Evolutionary conservation across 176 grass and related monocot species (phyloP).

Genomic region (Phragmites australis): DNA sequence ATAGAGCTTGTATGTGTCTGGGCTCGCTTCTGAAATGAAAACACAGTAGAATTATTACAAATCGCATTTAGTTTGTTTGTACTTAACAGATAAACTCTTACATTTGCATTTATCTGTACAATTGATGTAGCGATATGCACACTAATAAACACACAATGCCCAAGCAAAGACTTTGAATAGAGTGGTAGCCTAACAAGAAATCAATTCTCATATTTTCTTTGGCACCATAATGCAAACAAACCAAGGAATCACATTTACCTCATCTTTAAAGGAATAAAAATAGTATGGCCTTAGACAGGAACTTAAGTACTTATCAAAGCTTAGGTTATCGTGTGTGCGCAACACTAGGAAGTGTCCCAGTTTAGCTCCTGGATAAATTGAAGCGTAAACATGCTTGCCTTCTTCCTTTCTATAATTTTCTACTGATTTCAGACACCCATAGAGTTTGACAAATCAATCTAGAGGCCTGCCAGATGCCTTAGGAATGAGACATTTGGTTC

Average conservation of each 20-base stretch:
- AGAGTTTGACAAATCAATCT: conserved; percentile 11
- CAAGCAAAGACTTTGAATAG: conserved; percentile 27
- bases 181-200: conserved; percentile 14
- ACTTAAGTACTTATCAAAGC: conserved; percentile 12
- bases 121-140: conserved; percentile 9
- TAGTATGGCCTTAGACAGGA: not conserved
- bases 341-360: not conserved
- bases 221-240: not conserved
- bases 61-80: conserved; percentile 15
- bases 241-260: not conserved
- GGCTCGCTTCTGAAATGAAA: conserved; percentile 63
- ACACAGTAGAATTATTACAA: conserved; percentile 26
- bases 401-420: not conserved
- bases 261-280: not conserved
- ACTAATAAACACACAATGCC: not conserved
- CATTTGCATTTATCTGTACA: conserved; percentile 25
- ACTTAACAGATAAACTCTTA: conserved; percentile 24
- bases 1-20: conserved; percentile 74
- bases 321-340: not conserved
- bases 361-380: not conserved
- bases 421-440: not conserved
- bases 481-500: not conserved
- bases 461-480: not conserved
- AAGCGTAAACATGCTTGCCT: not conserved
- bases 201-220: not conserved